These are phyloP conservation scores for Xanthoceras sorbifolium DNA, from an alignment of 345 rosid species.

Conservation along the genomic window DNA sequence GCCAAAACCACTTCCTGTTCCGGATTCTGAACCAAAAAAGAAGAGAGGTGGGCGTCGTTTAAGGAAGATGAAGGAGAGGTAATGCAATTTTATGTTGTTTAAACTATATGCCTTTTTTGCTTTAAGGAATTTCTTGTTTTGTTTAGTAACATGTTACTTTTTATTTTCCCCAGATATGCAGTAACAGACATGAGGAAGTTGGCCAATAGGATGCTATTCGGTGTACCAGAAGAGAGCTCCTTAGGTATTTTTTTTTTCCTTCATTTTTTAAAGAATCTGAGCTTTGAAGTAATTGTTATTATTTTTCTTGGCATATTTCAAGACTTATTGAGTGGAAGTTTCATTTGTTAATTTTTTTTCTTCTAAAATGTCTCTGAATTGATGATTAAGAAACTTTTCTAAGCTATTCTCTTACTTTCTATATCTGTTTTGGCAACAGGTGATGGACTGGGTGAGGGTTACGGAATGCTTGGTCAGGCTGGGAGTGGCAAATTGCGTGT, in stretches of 20 bases:
- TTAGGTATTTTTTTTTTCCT: slow-evolving; percentile 49
- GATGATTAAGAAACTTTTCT: not conserved
- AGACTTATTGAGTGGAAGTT: not conserved
- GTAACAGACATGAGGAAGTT: slow-evolving; percentile 95
- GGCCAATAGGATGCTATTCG: slow-evolving; percentile 97
- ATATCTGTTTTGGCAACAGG: slow-evolving; percentile 47
- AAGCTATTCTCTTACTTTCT: not conserved
- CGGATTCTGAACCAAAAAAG: slow-evolving; percentile 98
- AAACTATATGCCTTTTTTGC: not conserved
- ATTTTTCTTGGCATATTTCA: not conserved
- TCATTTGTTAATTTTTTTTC: not conserved
- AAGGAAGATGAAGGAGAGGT: slow-evolving; percentile 98
- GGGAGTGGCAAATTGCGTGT: slow-evolving; percentile 96
- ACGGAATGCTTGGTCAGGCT: slow-evolving; percentile 99
- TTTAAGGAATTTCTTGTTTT: slow-evolving; percentile 8
- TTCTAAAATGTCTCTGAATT: not conserved
- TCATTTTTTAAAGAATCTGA: not conserved
- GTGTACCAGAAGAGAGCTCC: slow-evolving; percentile 95
- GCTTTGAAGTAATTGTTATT: not conserved
- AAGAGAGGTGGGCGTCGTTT: slow-evolving; percentile 96
- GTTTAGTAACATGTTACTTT: not conserved
- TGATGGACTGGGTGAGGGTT: slow-evolving; percentile 97
- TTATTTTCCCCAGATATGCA: slow-evolving; percentile 60
- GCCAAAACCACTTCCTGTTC: slow-evolving; percentile 96
- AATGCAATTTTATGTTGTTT: not conserved